Evolutionary conservation across 2,329 filamentous ascomycete species (phyloP), one percentile per base, ranked within the genome.

Genomic region (Microsporum canis): DNA sequence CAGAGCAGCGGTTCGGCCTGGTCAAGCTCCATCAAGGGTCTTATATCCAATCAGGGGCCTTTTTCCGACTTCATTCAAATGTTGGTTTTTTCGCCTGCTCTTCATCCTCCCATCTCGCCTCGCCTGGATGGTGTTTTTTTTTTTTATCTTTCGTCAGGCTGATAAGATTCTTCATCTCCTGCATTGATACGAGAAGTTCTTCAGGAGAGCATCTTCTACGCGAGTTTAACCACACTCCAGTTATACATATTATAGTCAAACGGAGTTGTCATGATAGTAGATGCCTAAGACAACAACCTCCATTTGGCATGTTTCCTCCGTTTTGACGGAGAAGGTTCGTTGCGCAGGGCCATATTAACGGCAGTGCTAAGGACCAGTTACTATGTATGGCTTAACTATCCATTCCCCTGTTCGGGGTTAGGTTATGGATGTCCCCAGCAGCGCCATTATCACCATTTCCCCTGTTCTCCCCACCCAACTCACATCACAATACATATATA

Each of bases 11-110:
- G 63, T 64, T 61, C 38, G 29, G 55, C 55, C 63, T 57, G 55
- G 58, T 55, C 49, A 64, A 62, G 62, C 60, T 38, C 45, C 58
- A 51, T 61, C 62, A 43, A 51, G 61, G 59, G 47, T 36, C 45
- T 41, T 29, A 10, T 31, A 31, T 14, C 63, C 63, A 63, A 63
- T 61, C 58, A 60, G 14, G 14, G 38, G 17, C 57, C 51, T 33
- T 43, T 17, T 39, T 62, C 41, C 23, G 53, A 57, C 51, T 12
- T 51, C 60, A 33, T 14, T 61, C 58, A 55, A 23, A 60, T 61
- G 60, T 62, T 64, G 61, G 61, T 58, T 61, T 58, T 61, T 61
- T 57, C 49, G 56, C 33, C 33, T 51, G 12, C 31, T 23, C 17
- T 47, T 33, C 43, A 8, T 17, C 39, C 10, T 34, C n/a, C 45